Evolutionary conservation across 2,329 filamentous ascomycete species (phyloP), one percentile per base, ranked within the genome.

Genomic region (Colletotrichum phormii): DNA sequence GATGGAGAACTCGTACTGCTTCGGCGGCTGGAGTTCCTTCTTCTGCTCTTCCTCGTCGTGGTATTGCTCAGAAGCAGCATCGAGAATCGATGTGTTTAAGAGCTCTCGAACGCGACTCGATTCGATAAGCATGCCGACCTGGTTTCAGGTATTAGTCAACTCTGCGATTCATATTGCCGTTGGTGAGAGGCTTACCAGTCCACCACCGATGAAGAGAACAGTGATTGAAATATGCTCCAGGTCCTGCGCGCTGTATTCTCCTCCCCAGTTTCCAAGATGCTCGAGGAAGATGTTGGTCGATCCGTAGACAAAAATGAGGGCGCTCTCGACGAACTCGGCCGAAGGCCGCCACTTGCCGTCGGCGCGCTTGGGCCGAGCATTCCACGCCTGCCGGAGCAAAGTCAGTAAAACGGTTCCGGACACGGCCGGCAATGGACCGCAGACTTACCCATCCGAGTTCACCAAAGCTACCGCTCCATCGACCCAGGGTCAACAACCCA

Each of bases 141-240:
- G 74, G 64, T 49, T 29, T 66, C 33, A 35, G 42, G 75, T 33
- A 5, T 80, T 61, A 85, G 76, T 53, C 75, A n/a, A 26, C 12
- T 51, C 4, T 2, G 11, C 22, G 9, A n/a, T 24, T 15, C 11
- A 5, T 49, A 8, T 13, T 26, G 18, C 2, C 33, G 8, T 22
- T n/a, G 29, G 24, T 3, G 24, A 31, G 15, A 55, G 49, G 53
- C 91, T 87, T 83, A 95, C 93, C 83, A 98, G 80, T 59, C 97
- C 96, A 76, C 95, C 96, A 67, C 96, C 96, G 75, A 98, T 94
- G 85, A 98, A 98, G 81, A 98, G 90, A 59, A 98, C 88, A 0
- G 96, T 95, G 78, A 98, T 98, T 13, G 95, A 96, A 59, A 97
- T 86, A 81, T 98, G 97, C 83, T 98, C 95, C 24, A 98, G 85